A percentile compares a stretch with the other conserved stretches of the same genome.
These are phyloP conservation scores for Ascochyta koolunga DNA, from an alignment of 2,329 filamentous ascomycete genomes.

Conservation along the genomic window DNA sequence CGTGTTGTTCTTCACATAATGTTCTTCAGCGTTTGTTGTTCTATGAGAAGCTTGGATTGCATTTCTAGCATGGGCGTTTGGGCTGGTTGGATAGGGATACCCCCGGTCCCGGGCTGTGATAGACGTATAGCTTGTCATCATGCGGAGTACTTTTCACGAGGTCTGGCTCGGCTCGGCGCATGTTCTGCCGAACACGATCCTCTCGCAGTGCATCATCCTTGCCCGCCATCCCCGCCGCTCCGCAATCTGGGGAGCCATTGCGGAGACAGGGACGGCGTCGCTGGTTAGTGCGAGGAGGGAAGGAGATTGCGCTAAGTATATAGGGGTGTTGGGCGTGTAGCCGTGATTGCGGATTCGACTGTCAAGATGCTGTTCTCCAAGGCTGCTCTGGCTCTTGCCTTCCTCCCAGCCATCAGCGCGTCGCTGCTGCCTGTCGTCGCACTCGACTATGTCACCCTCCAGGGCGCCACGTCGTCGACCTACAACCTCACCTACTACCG, in stretches of 20 bases:
- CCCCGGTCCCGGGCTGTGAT: not conserved
- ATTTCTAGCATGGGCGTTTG: slow-evolving; percentile 4
- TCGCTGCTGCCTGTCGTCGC: slow-evolving; percentile 30
- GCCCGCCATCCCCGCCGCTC: slow-evolving; percentile 9
- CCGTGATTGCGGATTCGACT: not conserved
- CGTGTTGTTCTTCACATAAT: too few species aligned
- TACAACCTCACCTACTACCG: slow-evolving; percentile 67
- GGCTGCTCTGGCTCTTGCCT: slow-evolving; percentile 10
- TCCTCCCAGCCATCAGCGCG: slow-evolving; percentile 10
- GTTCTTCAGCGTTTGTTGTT: too few species aligned
- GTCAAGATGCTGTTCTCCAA: slow-evolving; percentile 22
- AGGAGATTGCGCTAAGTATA: too few species aligned
- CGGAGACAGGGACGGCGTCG: slow-evolving; percentile 30
- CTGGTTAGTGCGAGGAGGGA: slow-evolving; percentile 7
- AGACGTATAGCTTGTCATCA: not conserved
- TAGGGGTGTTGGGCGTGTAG: not conserved
- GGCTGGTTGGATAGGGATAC: not conserved
- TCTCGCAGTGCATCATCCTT: slow-evolving; percentile 7
- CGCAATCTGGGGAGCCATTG: slow-evolving; percentile 32
- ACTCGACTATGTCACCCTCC: slow-evolving; percentile 53
- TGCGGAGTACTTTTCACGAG: too few species aligned
- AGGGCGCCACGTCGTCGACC: slow-evolving; percentile 56
- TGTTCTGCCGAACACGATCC: slow-evolving; percentile 1
- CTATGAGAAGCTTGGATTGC: too few species aligned
- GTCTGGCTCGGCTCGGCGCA: slow-evolving; percentile 13